Percentiles rank a stretch among this genome's conserved stretches.
Evolutionary conservation across 2,329 filamentous ascomycete genomes (phyloP).

Genomic region (Claviceps digitariae): DNA sequence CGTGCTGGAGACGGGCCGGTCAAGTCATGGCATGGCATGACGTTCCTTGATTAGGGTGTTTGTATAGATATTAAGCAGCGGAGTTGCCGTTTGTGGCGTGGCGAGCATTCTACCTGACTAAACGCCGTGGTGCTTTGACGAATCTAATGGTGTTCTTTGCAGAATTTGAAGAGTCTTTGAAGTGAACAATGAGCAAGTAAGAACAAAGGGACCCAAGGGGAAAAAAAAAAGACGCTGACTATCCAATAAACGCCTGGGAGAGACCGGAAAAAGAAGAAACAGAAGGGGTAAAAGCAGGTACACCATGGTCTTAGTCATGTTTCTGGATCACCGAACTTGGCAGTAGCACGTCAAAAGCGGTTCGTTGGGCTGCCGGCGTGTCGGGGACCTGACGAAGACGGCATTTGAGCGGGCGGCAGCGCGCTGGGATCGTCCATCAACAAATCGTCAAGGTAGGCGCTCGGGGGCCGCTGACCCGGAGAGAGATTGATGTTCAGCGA

Average conservation of each 20-base stretch:
- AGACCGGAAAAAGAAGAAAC: not conserved
- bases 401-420: conserved; percentile 32
- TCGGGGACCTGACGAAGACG: conserved; percentile 10
- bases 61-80: too few relatives aligned
- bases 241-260: not conserved
- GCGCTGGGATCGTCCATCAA: conserved; percentile 58
- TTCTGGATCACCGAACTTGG: not conserved
- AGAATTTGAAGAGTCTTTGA: not conserved
- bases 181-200: too few relatives aligned
- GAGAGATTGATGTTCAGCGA: conserved; percentile 46
- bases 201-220: not conserved
- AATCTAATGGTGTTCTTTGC: not conserved
- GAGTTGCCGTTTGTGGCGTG: too few relatives aligned
- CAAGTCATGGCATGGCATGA: too few relatives aligned
- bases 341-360: conserved; percentile 14
- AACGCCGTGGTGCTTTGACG: not conserved
- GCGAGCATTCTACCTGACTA: not conserved
- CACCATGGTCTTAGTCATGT: not conserved
- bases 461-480: conserved; percentile 62
- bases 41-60: too few relatives aligned
- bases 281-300: not conserved
- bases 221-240: not conserved
- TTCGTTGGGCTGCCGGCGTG: conserved; percentile 12
- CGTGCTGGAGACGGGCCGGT: too few relatives aligned
- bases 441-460: conserved; percentile 79